A percentile compares a stretch with the other conserved stretches of the same genome.
Conservation (phyloP, 106 monocot genomes). For the Allium fistulosum region DNA sequence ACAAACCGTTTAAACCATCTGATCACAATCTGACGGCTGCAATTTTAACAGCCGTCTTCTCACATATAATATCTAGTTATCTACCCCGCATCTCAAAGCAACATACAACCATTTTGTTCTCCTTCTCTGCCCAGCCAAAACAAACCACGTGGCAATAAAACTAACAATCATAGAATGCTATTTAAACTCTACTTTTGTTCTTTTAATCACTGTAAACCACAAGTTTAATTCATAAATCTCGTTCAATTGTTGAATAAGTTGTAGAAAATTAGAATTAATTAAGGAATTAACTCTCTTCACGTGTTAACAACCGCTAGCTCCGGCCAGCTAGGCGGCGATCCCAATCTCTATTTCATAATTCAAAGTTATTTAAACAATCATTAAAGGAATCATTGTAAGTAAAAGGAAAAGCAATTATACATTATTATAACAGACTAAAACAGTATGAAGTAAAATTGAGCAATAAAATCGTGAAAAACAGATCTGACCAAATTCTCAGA, state of each 20-base stretch:
- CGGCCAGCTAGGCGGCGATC: too few relatives aligned
- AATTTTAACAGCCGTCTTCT: slow-evolving; percentile 2
- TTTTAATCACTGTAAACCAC: not conserved
- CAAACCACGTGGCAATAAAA: not conserved
- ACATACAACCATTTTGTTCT: not conserved
- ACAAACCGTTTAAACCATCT: not conserved
- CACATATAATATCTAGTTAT: not conserved
- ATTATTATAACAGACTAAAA: not conserved
- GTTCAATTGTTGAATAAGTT: not conserved
- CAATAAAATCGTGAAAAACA: not conserved
- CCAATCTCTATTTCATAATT: not conserved
- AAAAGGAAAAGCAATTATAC: not conserved
- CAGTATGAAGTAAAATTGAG: not conserved
- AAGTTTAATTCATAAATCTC: not conserved
- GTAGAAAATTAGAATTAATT: not conserved
- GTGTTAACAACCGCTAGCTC: too few relatives aligned
- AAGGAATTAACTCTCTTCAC: too few relatives aligned
- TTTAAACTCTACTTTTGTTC: not conserved
- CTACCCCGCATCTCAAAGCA: not conserved
- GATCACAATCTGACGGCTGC: slow-evolving; percentile 3
- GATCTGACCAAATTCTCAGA: slow-evolving; percentile 12
- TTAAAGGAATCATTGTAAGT: not conserved
- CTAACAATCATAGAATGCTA: not conserved
- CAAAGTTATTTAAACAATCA: not conserved
- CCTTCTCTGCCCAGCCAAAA: not conserved